phyloP scores from a whole-genome alignment of 225 moss, liverwort and hornwort genomes.

The Marchantia polymorpha region DNA sequence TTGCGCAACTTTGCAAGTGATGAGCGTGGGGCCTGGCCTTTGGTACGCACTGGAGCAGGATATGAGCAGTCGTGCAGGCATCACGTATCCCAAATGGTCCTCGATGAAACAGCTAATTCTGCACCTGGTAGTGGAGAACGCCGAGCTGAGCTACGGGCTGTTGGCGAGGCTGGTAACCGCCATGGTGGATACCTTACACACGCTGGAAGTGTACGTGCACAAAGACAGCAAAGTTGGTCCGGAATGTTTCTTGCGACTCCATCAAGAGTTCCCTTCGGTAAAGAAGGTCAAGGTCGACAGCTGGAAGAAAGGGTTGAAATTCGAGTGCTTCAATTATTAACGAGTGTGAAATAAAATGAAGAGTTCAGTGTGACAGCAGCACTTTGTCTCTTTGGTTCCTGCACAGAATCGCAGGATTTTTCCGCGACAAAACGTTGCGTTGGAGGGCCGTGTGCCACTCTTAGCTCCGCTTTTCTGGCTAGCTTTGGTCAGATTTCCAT shows the following conservation, averaged over 20 bases:
- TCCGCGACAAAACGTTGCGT: too few species aligned
- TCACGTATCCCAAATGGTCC: slow-evolving; percentile 41
- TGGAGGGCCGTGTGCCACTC: too few species aligned
- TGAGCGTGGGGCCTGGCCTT: slow-evolving; percentile 63
- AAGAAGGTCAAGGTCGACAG: slow-evolving; percentile 30
- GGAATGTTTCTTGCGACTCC: slow-evolving; percentile 27
- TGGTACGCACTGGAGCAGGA: slow-evolving; percentile 56
- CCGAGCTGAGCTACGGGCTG: slow-evolving; percentile 46
- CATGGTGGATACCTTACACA: slow-evolving; percentile 37
- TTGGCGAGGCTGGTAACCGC: slow-evolving; percentile 40
- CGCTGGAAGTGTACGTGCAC: slow-evolving; percentile 67
- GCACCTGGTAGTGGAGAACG: slow-evolving; percentile 58
- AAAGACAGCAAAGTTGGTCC: slow-evolving; percentile 45
- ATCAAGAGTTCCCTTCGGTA: slow-evolving; percentile 19
- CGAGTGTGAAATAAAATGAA: neutral
- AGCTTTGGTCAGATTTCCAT: neutral
- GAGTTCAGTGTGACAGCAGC: too few species aligned
- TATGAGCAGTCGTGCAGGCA: slow-evolving; percentile 15
- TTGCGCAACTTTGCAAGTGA: slow-evolving; percentile 36
- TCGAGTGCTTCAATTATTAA: slow-evolving; percentile 73
- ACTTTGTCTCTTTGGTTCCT: too few species aligned
- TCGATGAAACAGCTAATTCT: slow-evolving; percentile 44
- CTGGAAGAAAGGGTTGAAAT: slow-evolving; percentile 81
- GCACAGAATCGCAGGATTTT: too few species aligned
- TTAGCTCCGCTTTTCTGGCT: too few species aligned